Evolutionary conservation across 108 stramenopile genomes (phyloP), one percentile per base, ranked within the genome.

Genomic region (Hondaea fermentalgiana): DNA sequence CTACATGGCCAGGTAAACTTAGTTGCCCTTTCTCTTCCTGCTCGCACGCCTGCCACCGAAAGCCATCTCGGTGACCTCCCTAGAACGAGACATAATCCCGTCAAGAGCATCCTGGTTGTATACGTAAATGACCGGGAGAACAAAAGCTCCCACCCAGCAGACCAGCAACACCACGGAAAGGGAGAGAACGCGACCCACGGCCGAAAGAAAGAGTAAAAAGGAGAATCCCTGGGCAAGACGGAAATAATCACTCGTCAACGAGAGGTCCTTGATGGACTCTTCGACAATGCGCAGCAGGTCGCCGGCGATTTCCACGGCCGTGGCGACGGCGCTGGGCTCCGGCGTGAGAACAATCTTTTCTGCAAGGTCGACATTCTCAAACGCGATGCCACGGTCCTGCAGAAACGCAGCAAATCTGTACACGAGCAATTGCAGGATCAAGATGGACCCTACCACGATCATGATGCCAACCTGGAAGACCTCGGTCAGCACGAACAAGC

Each of bases 261-360:
- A 83, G 23, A 83, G 76, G 49, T 83, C 76, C 28, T 83, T 83
- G 3, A 83, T 83, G 76, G 76, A 83, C 51, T 83, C 76, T 23
- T 83, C 76, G 45, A 83, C 51, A 23, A 83, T 83, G 3, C 76
- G 76, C 51, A 83, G 51, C 45, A 83, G 49, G 51, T 83, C 76
- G 45, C 76, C 76, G 28, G 49, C 51, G 49, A 83, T 83, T 45
- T 83, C 76, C 25, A 83, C 51, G 49, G 76, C 51, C 51, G 45
- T 83, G 45, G 76, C 44, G 6, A 83, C 51, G 51, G 49, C 51
- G 51, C 49, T 53, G 12, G 76, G 76, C n/a, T 83, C 76, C 49
- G 76, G 76, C 28, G 76, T 83, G 25, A 83, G 51, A 0, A 83
- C 76, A 35, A 83, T 12, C 51, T 83, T 83, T 4, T 83, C 76